Base-by-base conservation (phyloP, 2,329 filamentous ascomycete species). In the Chrysoporthe cubensis region DNA sequence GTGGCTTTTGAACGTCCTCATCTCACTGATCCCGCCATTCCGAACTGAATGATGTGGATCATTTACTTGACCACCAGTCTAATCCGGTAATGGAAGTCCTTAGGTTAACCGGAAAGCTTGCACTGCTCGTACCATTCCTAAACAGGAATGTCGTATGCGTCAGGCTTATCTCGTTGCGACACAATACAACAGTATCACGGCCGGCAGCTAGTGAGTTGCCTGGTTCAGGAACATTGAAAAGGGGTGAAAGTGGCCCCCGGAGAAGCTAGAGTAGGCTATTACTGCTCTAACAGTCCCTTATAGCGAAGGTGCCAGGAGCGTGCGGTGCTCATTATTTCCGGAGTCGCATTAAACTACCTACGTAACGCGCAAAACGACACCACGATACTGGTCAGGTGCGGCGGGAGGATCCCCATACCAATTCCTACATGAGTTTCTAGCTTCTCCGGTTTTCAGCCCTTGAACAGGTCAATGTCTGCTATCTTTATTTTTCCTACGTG, bases 61-160 rank as follows among this genome's bases (percentile, higher is more conserved):
- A 34, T 18, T 2, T 34, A 40, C 9, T 44, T 8, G 18, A 26
- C 11, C 37, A 18, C 6, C 4, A 32, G 59, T 32, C 59, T 61
- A 46, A 48, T 32, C 59, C 59, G 59, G 59, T 46, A 61, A 61
- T 44, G 59, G 59, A 61, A 61, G 59, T 26, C 59, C 42, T 8
- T 46, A 18, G 26, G 16, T 5, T 44, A 18, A n/a, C 21, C 59
- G 14, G 40, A 34, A 46, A 26, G 21, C 21, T n/a, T 57, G 34
- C 54, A 40, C 18, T 40, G 34, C 43, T 48, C 4, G 26, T 61
- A 32, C 59, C 43, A 61, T 61, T 11, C 59, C 43, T 8, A 18
- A 61, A 34, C 16, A 48, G 59, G 59, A 44, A 61, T 61, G 59
- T 61, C 43, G 59, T 5, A 61, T 61, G 43, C 43, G 8, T 11